phyloP scores from a whole-genome alignment of 495 filamentous ascomycete species.

The Astrothelium macrocarpum region DNA sequence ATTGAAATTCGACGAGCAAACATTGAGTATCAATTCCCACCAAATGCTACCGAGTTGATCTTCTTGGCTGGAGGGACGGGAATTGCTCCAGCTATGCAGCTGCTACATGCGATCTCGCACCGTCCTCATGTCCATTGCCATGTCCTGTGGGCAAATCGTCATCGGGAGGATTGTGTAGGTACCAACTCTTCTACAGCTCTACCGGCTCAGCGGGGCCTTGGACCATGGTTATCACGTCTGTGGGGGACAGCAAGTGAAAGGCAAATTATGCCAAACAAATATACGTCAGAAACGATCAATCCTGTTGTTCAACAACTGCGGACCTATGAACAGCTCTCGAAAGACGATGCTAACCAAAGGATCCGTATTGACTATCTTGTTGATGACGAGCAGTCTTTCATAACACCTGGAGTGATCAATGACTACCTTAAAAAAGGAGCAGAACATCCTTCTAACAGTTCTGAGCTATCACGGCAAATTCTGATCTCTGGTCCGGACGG shows the following conservation, averaged over 20 bases:
- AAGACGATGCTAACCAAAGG: constrained; percentile 35
- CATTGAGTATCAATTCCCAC: constrained; percentile 54
- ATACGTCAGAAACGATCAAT: constrained; percentile 9
- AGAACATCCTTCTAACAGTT: constrained; percentile 17
- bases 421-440: constrained; percentile 19
- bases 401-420: constrained; percentile 43
- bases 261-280: constrained; percentile 10
- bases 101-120: constrained; percentile 49
- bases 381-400: constrained; percentile 63
- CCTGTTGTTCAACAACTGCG: constrained; percentile 54
- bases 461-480: constrained; percentile 33
- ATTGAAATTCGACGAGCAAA: constrained; percentile 73
- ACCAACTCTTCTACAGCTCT: constrained; percentile 29
- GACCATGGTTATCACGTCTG: constrained; percentile 6
- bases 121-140: constrained; percentile 37
- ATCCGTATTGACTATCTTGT: constrained; percentile 62
- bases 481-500: constrained; percentile 83
- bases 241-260: no score
- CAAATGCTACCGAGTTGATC: constrained; percentile 47
- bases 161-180: constrained; percentile 49
- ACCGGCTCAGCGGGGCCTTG: background rate
- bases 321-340: constrained; percentile 41
- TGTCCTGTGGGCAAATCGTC: constrained; percentile 61
- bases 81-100: constrained; percentile 82
- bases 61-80: constrained; percentile 92